Percentiles rank a stretch among this genome's conserved stretches.
Evolutionary conservation across 2,329 filamentous ascomycete genomes (phyloP).

Genomic region (Boeremia exigua): DNA sequence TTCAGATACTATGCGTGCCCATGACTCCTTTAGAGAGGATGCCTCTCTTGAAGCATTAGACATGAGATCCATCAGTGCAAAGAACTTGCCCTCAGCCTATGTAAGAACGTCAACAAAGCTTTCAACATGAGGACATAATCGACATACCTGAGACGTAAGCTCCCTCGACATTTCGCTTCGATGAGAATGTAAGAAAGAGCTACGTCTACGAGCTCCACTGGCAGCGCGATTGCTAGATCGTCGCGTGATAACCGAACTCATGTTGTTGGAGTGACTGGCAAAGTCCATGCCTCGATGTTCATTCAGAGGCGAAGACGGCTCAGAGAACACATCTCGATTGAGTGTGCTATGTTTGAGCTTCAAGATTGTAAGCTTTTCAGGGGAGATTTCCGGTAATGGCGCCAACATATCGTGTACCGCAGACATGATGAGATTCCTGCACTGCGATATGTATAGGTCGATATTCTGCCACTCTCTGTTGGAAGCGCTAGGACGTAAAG

Average conservation of each 20-base stretch:
- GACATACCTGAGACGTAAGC: conserved; percentile 22
- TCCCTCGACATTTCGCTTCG: conserved; percentile 34
- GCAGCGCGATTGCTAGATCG: conserved; percentile 24
- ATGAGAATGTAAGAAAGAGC: conserved; percentile 32
- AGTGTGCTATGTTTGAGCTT: conserved; percentile 30
- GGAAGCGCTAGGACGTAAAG: neutral
- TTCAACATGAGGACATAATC: fast-evolving
- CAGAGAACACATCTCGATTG: conserved; percentile 31
- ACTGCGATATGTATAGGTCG: neutral
- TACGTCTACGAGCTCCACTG: conserved; percentile 27
- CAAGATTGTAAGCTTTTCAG: conserved; percentile 32
- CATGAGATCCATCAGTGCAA: conserved; percentile 38
- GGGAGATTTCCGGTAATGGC: conserved; percentile 22
- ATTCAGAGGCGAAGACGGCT: conserved; percentile 26
- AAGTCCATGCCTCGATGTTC: conserved; percentile 22
- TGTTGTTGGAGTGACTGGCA: conserved; percentile 11
- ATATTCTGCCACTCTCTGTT: neutral
- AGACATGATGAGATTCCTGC: neutral
- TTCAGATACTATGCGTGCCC: conserved; percentile 33
- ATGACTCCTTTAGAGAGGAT: conserved; percentile 33
- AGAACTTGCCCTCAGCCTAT: conserved; percentile 34
- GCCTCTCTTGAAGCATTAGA: conserved; percentile 32
- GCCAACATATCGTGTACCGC: conserved; percentile 5
- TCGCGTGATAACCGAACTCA: conserved; percentile 19
- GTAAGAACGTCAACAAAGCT: neutral